Evolutionary conservation across 257 asterid species (phyloP), one percentile per base, ranked within the genome.

Genomic region (Solanum paucissectum): DNA sequence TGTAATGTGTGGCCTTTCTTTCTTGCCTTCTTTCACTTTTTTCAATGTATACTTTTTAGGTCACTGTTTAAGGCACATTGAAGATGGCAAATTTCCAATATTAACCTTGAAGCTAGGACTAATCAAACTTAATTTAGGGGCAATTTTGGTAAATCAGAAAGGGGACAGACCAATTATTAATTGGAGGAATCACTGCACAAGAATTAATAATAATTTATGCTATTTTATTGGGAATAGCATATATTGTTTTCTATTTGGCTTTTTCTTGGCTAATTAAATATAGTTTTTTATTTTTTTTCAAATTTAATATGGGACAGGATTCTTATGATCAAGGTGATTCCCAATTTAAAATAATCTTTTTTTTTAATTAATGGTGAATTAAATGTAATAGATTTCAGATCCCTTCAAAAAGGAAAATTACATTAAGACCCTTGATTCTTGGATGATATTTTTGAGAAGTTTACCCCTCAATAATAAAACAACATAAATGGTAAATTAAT

Each of bases 41-140:
- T 91, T 89, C 91, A 87, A 89, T 90, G 92, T 84, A 5, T 89
- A 83, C 93, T 92, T 93, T 92, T 87, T 60, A 87, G 90, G 88
- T 86, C 92, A 84, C n/a, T 79, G 87, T 82, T 90, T 85, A 46
- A 86, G 85, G 86, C 88, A 74, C 87, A 88, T 27, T 18, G 79
- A 89, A 86, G 69, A 88, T 74, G 85, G 68, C 12, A 21, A 23
- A 87, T 91, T 58, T 88, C 90, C 93, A 13, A 4, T 46, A 86
- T 12, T 87, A 32, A 76, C 92, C 92, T 90, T 89, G 52, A 23
- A 1, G 1, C 40, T 36, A 83, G 58, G 72, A n/a, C 77, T 64
- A 73, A 86, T 37, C 60, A 42, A 79, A 68, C 83, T 32, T 46
- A 18, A 64, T 11, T 10, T 68, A 85, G 86, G 93, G 94, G 90